Evolutionary conservation across 2,329 filamentous ascomycete genomes (phyloP).

Genomic region (Helotiales sp.): DNA sequence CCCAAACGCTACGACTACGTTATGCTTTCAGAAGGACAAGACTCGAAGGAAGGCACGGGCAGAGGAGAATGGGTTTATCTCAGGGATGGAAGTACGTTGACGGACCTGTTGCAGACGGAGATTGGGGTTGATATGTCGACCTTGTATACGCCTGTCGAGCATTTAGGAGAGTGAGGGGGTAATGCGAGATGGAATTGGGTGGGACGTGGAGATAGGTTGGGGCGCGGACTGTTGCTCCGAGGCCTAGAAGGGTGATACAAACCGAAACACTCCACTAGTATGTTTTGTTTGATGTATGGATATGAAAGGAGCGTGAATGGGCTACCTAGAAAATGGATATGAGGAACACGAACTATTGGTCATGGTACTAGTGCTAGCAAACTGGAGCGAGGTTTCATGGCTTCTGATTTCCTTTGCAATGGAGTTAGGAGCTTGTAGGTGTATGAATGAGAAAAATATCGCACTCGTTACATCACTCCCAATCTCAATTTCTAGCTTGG

Average conservation of each 20-base stretch:
- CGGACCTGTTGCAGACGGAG: constrained; percentile 72
- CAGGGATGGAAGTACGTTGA: constrained; percentile 76
- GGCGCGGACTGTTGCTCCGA: too few species aligned
- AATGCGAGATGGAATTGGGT: not conserved
- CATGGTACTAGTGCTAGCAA: too few species aligned
- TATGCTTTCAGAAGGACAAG: constrained; percentile 67
- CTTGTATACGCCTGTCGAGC: constrained; percentile 2
- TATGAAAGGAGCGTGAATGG: too few species aligned
- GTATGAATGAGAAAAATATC: not conserved
- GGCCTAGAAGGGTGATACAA: too few species aligned
- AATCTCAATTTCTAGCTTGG: not conserved
- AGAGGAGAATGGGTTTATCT: constrained; percentile 83
- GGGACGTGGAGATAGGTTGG: too few species aligned
- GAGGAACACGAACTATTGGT: not conserved
- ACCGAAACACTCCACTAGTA: too few species aligned
- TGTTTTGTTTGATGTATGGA: not conserved
- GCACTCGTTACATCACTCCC: not conserved
- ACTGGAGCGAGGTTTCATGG: not conserved
- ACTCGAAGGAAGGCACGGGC: constrained; percentile 76
- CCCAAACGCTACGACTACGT: constrained; percentile 96
- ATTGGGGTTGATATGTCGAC: constrained; percentile 58
- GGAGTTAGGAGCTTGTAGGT: not conserved
- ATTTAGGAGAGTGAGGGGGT: constrained; percentile 5
- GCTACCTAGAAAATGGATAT: too few species aligned
- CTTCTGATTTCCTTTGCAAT: not conserved